Evolutionary conservation across 768 basidiomycete species (phyloP), one percentile per base, ranked within the genome.

Genomic region (Gloeostereum incarnatum): DNA sequence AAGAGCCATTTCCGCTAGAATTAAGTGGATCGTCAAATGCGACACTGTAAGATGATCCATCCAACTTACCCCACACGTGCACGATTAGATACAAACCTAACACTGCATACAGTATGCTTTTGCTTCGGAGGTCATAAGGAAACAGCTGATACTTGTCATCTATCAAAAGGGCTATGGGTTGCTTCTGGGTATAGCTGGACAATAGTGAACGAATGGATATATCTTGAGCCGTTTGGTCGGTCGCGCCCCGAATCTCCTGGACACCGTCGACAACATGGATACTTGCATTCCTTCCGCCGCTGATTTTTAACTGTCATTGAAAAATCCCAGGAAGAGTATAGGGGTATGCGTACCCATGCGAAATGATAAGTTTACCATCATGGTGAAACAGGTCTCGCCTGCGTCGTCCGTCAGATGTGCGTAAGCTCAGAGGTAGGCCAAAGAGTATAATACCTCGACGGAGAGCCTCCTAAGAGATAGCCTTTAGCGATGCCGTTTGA

Each of bases 121-220:
- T 58, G 13, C 63, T 53, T 2, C 57, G 50, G 18, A 88, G 66
- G 47, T 87, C 74, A 46, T 69, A 86, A 0, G 87, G 87, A 53
- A 90, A 90, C 17, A 69, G 57, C 1, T 60, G 62, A 47, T 89
- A 90, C 55, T 73, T 77, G 50, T 83, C 78, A 45, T 89, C 87
- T 26, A 77, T 76, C 24, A 91, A 56, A 22, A 91, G 65, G 2
- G 71, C 82, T 11, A 90, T 50, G 4, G 86, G 84, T 16, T 69
- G 69, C 22, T 58, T 51, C n/a, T 66, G 56, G 22, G 55, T 57
- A 42, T 71, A 74, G 35, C 71, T 86, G 42, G 64, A 66, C 26
- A 84, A 57, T 4, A 91, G 62, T 7, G 84, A 78, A 11, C 74
- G 67, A 18, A 88, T 78, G 30, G 85, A 88, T 47, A 66, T 72